Conservation (phyloP, 192 early-diverging fungal species). For the Gryganskiella cystojenkinii region DNA sequence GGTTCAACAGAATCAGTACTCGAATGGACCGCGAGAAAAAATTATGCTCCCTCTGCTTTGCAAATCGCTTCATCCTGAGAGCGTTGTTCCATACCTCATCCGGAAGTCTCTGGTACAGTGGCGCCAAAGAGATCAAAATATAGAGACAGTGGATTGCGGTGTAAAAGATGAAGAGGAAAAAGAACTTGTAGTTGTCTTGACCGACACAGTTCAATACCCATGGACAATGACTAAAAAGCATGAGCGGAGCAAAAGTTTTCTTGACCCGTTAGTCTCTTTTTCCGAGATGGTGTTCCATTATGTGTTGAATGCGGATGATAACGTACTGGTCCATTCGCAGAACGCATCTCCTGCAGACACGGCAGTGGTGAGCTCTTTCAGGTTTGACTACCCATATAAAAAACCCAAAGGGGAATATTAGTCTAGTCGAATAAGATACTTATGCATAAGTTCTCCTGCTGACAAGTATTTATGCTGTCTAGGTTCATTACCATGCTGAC, state of each 20-base stretch:
- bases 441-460: background rate
- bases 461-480: background rate
- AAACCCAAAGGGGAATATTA: background rate
- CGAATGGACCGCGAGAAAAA: background rate
- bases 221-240: conserved; percentile 34
- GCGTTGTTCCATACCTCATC: conserved; percentile 26
- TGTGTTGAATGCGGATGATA: background rate
- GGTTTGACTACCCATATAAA: conserved; percentile 51
- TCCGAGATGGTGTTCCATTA: no score
- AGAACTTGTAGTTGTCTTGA: conserved; percentile 66
- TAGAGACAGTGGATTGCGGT: conserved; percentile 58
- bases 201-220: conserved; percentile 66
- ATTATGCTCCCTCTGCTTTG: background rate
- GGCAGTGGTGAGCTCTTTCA: conserved; percentile 64
- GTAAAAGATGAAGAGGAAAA: conserved; percentile 62
- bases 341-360: conserved; percentile 64
- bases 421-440: background rate
- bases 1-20: background rate
- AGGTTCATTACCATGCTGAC: conserved; percentile 33
- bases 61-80: conserved; percentile 9
- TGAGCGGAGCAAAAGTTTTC: no score
- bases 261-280: no score
- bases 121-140: conserved; percentile 46
- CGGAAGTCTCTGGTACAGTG: conserved; percentile 27
- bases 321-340: conserved; percentile 73